These are phyloP conservation scores for Dovyalis caffra DNA, from an alignment of 345 rosid species.

Conservation along the genomic window DNA sequence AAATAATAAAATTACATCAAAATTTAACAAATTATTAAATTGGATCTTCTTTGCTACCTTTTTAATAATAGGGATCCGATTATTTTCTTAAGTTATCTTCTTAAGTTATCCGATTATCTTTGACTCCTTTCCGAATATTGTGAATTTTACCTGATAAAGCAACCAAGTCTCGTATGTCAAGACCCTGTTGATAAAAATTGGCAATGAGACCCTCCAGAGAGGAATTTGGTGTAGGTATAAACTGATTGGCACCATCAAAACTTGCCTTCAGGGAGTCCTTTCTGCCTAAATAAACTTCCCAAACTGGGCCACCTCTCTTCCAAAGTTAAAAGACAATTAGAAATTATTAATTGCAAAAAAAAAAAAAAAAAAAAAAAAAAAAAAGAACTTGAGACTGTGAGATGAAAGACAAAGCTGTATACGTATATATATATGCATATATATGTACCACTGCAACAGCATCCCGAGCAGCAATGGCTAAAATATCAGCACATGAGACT, in stretches of 20 bases:
- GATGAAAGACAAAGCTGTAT: neutral
- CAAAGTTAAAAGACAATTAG: neutral
- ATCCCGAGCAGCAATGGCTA: conserved; percentile 77
- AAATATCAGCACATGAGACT: conserved; percentile 76
- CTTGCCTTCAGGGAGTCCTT: conserved; percentile 74
- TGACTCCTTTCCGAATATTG: too few relatives aligned
- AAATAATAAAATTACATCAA: too few relatives aligned
- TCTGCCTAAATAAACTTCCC: conserved; percentile 68
- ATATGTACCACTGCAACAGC: conserved; percentile 37
- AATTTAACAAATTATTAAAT: too few relatives aligned
- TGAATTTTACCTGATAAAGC: conserved; percentile 54
- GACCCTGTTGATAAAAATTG: conserved; percentile 64
- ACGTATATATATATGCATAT: too few relatives aligned
- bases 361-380: too few relatives aligned
- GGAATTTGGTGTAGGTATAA: conserved; percentile 72
- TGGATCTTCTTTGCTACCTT: too few relatives aligned
- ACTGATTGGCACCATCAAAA: conserved; percentile 61
- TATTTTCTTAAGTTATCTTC: too few relatives aligned
- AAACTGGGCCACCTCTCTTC: conserved; percentile 75
- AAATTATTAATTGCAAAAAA: too few relatives aligned
- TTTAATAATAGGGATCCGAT: too few relatives aligned
- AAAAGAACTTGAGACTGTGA: neutral
- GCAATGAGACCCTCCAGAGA: conserved; percentile 56
- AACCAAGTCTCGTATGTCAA: conserved; percentile 56
- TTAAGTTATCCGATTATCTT: too few relatives aligned